These are phyloP conservation scores for Anthoceros angustus DNA, from an alignment of 225 moss, liverwort and hornwort species.

Conservation along the genomic window DNA sequence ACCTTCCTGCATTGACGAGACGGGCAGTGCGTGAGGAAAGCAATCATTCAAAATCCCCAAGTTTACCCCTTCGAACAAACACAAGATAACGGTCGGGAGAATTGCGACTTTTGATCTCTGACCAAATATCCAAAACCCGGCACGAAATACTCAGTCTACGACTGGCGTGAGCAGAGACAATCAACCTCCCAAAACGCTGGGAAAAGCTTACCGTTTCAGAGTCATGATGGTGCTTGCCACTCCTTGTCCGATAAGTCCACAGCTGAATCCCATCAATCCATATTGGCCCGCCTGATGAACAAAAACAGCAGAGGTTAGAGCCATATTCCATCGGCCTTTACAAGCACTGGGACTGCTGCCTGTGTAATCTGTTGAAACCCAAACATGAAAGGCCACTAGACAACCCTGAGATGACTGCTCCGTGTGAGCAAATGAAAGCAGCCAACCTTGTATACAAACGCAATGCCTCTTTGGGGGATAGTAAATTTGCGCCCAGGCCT, in stretches of 20 bases:
- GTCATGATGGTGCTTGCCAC: slow-evolving; percentile 89
- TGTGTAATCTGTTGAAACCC: too few species aligned
- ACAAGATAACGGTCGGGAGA: too few species aligned
- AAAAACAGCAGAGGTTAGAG: not conserved
- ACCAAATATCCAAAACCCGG: not conserved
- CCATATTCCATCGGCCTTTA: not conserved
- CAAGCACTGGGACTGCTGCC: not conserved
- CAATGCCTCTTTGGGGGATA: slow-evolving; percentile 47
- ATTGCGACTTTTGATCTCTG: too few species aligned
- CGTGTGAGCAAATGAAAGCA: not conserved
- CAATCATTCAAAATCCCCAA: not conserved
- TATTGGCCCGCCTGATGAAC: slow-evolving; percentile 63
- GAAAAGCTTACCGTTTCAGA: slow-evolving; percentile 36
- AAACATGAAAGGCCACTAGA: too few species aligned
- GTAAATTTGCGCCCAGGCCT: slow-evolving; percentile 61
- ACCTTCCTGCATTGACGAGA: slow-evolving; percentile 21
- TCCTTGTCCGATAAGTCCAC: slow-evolving; percentile 81
- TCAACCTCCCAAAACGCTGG: not conserved
- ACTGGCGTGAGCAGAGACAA: not conserved
- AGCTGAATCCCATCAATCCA: slow-evolving; percentile 61
- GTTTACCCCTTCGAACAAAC: not conserved
- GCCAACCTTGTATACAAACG: slow-evolving; percentile 55
- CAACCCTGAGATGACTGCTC: not conserved
- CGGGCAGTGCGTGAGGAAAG: too few species aligned
- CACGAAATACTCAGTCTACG: not conserved